phyloP scores from a whole-genome alignment of 345 rosid genomes.

The Rhodamnia argentea region DNA sequence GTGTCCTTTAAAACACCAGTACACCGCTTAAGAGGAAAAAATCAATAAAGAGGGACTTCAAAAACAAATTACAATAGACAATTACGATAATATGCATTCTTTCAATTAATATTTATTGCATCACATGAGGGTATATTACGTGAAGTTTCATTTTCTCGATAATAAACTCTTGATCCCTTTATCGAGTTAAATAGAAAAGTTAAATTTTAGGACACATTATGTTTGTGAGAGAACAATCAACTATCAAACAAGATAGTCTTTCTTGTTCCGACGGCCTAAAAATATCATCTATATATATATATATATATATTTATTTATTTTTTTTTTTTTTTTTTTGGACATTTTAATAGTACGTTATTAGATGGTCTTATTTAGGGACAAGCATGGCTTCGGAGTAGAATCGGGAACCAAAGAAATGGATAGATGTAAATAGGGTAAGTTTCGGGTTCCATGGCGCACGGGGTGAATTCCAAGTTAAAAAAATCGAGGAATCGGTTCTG shows the following conservation, averaged over 20 bases:
- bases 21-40: not conserved
- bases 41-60: not conserved
- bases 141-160: not conserved
- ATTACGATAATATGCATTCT: rapidly evolving
- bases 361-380: not conserved
- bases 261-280: not conserved
- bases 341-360: not conserved
- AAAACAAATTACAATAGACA: not conserved
- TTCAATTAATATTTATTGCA: not conserved
- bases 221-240: not conserved
- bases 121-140: rapidly evolving
- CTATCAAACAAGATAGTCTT: not conserved
- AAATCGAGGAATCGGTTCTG: no score
- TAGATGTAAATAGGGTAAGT: no score
- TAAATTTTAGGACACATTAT: not conserved
- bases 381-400: no score
- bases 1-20: not conserved
- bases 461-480: no score
- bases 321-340: no score
- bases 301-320: not conserved
- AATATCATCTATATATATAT: not conserved
- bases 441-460: no score
- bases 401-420: no score
- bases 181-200: not conserved
- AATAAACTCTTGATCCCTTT: not conserved